A percentile compares a stretch with the other conserved stretches of the same genome.
phyloP scores from a whole-genome alignment of 2,329 filamentous ascomycete species.

The Orbilia quercus region DNA sequence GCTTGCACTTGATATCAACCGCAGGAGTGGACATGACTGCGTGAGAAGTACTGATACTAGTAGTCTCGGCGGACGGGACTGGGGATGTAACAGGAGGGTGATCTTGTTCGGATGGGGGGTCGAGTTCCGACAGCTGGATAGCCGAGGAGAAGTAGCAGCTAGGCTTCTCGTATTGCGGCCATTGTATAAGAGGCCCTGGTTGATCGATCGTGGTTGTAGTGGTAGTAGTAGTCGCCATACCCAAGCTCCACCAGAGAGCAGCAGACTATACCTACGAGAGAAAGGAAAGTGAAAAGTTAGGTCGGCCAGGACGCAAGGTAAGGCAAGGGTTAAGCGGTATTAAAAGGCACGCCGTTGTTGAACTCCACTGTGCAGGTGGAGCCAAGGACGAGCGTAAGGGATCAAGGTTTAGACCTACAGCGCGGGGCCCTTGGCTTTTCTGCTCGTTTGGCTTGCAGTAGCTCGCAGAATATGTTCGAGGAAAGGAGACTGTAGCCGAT shows the following conservation, averaged over 20 bases:
- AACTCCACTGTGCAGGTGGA: constrained; percentile 20
- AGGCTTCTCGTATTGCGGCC: constrained; percentile 39
- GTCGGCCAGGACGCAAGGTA: constrained; percentile 47
- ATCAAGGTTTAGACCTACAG: constrained; percentile 30
- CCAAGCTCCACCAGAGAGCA: constrained; percentile 44
- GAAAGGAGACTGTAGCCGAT: no score
- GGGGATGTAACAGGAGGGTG: constrained; percentile 25
- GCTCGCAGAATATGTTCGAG: no score
- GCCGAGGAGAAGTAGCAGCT: constrained; percentile 21
- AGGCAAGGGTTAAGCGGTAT: constrained; percentile 48
- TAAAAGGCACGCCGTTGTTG: constrained; percentile 50
- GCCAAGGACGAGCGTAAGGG: constrained; percentile 31
- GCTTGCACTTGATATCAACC: constrained; percentile 21
- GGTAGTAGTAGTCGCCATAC: constrained; percentile 51
- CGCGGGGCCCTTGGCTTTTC: constrained; percentile 29
- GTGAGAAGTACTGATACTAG: constrained; percentile 2
- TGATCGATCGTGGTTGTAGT: constrained; percentile 56
- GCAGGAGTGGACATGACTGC: constrained; percentile 34
- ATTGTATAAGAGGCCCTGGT: constrained; percentile 44
- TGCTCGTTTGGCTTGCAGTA: constrained; percentile 33
- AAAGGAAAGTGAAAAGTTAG: constrained; percentile 44
- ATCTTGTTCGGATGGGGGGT: constrained; percentile 8
- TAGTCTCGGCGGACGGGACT: constrained; percentile 6
- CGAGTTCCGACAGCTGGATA: constrained; percentile 30
- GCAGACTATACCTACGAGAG: constrained; percentile 42